These are phyloP conservation scores for Lentinula edodes DNA, from an alignment of 768 basidiomycete species.

Conservation along the genomic window DNA sequence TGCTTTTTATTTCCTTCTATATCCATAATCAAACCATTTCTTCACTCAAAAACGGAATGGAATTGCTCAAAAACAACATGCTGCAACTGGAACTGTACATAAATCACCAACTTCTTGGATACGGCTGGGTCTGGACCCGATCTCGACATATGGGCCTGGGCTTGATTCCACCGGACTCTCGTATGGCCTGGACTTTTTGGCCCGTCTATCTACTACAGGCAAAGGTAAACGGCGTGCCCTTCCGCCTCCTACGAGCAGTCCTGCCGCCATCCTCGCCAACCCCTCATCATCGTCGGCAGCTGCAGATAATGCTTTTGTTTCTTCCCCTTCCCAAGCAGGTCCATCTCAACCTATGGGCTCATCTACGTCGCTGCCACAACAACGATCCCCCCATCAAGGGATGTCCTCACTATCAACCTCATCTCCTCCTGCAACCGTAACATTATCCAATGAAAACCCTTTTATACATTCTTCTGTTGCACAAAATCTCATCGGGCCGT, in stretches of 20 bases:
- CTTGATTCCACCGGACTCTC: constrained; percentile 6
- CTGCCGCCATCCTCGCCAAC: background rate
- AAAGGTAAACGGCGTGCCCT: constrained; percentile 6
- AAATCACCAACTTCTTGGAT: constrained; percentile 23
- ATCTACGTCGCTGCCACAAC: background rate
- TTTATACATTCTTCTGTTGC: constrained; percentile 3
- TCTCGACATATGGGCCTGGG: background rate
- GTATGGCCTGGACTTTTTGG: background rate
- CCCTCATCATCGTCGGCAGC: background rate
- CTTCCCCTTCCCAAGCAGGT: background rate
- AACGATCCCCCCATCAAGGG: background rate
- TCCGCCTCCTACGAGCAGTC: background rate
- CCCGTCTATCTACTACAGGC: background rate
- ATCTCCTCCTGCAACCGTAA: background rate
- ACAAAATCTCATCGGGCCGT: background rate
- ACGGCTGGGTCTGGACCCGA: constrained; percentile 3
- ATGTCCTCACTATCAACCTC: background rate
- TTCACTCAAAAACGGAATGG: background rate
- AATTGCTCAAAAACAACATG: background rate
- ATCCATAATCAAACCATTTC: constrained; percentile 1
- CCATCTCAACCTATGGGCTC: background rate
- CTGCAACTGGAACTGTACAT: constrained; percentile 2
- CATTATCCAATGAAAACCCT: constrained; percentile 4
- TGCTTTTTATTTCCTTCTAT: background rate
- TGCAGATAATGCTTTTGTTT: background rate